These are phyloP conservation scores for Neurospora crassa DNA, from an alignment of 2,329 filamentous ascomycete genomes.

Conservation along the genomic window DNA sequence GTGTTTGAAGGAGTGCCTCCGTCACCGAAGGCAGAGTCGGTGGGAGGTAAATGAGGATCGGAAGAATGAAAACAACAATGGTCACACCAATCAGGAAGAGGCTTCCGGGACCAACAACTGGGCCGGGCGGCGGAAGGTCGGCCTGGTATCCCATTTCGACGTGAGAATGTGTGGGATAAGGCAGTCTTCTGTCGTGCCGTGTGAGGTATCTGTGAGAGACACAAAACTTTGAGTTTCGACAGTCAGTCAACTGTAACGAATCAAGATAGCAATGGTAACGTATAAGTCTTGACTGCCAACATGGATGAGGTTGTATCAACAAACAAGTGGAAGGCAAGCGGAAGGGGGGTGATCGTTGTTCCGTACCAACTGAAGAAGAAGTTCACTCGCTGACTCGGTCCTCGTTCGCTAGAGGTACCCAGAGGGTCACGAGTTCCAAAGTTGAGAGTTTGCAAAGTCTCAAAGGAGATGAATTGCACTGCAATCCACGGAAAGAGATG, in stretches of 20 bases:
- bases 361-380: not conserved
- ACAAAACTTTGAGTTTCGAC: not conserved
- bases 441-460: not conserved
- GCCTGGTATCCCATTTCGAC: not conserved
- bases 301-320: not conserved
- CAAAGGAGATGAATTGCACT: not conserved
- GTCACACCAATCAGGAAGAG: slow-evolving; percentile 34
- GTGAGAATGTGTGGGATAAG: not conserved
- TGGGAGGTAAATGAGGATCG: slow-evolving; percentile 44
- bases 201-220: not conserved
- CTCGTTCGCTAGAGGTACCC: not conserved
- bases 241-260: not conserved
- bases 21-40: slow-evolving; percentile 41
- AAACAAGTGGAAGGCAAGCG: not conserved
- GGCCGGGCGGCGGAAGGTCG: slow-evolving; percentile 8
- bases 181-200: not conserved
- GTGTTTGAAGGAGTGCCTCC: slow-evolving; percentile 46
- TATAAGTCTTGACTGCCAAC: not conserved
- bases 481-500: not conserved
- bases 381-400: not conserved
- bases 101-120: slow-evolving; percentile 18
- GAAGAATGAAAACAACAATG: slow-evolving; percentile 40
- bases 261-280: not conserved
- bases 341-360: not conserved
- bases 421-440: not conserved